Evolutionary conservation across 2,329 filamentous ascomycete species (phyloP).

Genomic region (Beauveria caledonica): DNA sequence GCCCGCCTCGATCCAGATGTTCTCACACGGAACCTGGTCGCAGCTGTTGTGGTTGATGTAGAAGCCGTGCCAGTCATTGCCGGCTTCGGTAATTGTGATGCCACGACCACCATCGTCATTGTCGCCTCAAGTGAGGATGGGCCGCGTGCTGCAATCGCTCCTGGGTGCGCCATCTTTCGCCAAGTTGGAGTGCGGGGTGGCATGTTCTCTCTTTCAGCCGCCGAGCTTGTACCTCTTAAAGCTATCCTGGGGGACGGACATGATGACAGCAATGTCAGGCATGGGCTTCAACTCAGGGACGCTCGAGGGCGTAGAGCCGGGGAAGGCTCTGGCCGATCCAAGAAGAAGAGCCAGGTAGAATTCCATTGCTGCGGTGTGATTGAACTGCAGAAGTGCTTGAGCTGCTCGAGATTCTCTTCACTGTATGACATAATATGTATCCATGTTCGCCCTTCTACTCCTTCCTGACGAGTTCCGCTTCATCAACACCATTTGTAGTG

Average conservation of each 20-base stretch:
- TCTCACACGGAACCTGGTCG: conserved; percentile 20
- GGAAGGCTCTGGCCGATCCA: not conserved
- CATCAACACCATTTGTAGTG: not conserved
- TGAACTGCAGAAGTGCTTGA: not conserved
- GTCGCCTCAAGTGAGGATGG: conserved; percentile 8
- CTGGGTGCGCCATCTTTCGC: not conserved
- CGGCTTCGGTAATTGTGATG: conserved; percentile 6
- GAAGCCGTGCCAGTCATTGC: conserved; percentile 9
- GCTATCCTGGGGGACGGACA: conserved; percentile 1
- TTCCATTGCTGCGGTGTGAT: not conserved
- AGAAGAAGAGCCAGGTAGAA: not conserved
- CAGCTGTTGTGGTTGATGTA: conserved; percentile 20
- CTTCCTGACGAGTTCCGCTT: not conserved
- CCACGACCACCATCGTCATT: conserved; percentile 8
- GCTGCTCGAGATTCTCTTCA: not conserved
- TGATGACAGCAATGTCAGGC: conserved; percentile 7
- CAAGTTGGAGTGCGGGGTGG: not conserved
- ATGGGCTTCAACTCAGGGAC: not conserved
- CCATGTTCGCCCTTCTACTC: not conserved
- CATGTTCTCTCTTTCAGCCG: not conserved
- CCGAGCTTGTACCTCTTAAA: conserved; percentile 6
- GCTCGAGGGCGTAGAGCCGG: not conserved
- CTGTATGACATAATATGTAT: not conserved
- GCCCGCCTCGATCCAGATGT: conserved; percentile 18
- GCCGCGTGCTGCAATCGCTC: not conserved